phyloP scores from a whole-genome alignment of 805 yeast species.

The Metschnikowia kunwiensis region DNA sequence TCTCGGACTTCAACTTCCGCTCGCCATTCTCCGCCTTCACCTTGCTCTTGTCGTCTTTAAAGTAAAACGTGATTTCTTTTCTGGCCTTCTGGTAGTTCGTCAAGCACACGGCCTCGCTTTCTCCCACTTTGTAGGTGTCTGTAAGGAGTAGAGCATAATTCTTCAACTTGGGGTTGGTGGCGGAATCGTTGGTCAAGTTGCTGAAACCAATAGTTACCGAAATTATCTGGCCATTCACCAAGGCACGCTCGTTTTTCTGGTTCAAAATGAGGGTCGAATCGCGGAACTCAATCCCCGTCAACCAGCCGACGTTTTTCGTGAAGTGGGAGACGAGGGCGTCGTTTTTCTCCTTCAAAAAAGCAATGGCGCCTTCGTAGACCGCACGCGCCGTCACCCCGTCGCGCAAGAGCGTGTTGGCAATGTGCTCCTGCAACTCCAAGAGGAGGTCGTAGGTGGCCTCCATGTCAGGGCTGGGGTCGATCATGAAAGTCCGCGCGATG shows the following conservation, averaged over 20 bases:
- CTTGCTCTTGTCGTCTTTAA: constrained; percentile 59
- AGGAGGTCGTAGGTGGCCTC: constrained; percentile 77
- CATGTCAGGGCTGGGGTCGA: constrained; percentile 81
- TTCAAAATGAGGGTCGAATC: constrained; percentile 74
- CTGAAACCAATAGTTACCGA: constrained; percentile 76
- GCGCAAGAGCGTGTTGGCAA: constrained; percentile 52
- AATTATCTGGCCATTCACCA: constrained; percentile 71
- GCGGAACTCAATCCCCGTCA: constrained; percentile 85
- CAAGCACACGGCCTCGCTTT: constrained; percentile 57
- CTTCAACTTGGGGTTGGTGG: constrained; percentile 49
- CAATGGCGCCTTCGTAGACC: constrained; percentile 62
- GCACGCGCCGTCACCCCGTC: constrained; percentile 67
- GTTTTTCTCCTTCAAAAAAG: constrained; percentile 52
- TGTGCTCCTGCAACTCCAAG: constrained; percentile 62
- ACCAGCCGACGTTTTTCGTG: constrained; percentile 80
- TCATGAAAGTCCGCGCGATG: constrained; percentile 80
- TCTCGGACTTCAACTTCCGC: constrained; percentile 36
- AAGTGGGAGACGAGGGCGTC: constrained; percentile 66
- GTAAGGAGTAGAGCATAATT: constrained; percentile 70
- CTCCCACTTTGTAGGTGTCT: constrained; percentile 75
- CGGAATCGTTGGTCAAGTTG: constrained; percentile 48
- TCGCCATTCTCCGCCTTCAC: constrained; percentile 19
- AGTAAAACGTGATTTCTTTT: constrained; percentile 77
- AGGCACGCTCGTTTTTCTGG: constrained; percentile 62
- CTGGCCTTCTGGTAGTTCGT: constrained; percentile 72